A percentile compares a stretch with the other conserved stretches of the same genome.
These are phyloP conservation scores for Backusella tuberculispora DNA, from an alignment of 192 early-diverging fungal species.

Conservation along the genomic window DNA sequence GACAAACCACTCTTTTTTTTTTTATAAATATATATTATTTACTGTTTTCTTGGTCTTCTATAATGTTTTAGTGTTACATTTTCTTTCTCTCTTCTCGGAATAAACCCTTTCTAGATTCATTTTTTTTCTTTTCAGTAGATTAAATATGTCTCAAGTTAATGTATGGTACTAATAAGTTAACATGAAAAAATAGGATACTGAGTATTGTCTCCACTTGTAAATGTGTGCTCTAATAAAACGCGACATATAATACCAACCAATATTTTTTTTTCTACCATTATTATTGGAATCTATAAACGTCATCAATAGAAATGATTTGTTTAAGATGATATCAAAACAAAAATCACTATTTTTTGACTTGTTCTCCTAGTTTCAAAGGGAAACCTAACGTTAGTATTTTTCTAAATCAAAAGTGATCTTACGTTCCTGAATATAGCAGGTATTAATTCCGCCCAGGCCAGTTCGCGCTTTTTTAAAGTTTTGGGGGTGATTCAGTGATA, in stretches of 20 bases:
- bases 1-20: too few relatives aligned
- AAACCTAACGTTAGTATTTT: neutral
- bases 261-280: neutral
- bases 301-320: neutral
- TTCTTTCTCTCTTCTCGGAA: neutral
- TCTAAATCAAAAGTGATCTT: neutral
- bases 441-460: neutral
- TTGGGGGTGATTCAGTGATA: too few relatives aligned
- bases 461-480: conserved; percentile 6
- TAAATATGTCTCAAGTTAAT: neutral
- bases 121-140: neutral
- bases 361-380: too few relatives aligned
- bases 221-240: neutral
- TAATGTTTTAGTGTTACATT: neutral
- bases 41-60: neutral
- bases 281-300: too few relatives aligned
- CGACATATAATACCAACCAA: neutral
- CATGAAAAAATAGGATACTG: too few relatives aligned
- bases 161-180: neutral
- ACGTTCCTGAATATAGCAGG: neutral
- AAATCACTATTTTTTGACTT: too few relatives aligned
- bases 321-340: neutral
- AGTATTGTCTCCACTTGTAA: too few relatives aligned
- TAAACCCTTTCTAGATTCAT: neutral
- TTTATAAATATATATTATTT: neutral